Percentiles rank a stretch among this genome's conserved stretches.
phyloP scores from a whole-genome alignment of 441 rosid genomes.

The Arabidopsis lyrata region DNA sequence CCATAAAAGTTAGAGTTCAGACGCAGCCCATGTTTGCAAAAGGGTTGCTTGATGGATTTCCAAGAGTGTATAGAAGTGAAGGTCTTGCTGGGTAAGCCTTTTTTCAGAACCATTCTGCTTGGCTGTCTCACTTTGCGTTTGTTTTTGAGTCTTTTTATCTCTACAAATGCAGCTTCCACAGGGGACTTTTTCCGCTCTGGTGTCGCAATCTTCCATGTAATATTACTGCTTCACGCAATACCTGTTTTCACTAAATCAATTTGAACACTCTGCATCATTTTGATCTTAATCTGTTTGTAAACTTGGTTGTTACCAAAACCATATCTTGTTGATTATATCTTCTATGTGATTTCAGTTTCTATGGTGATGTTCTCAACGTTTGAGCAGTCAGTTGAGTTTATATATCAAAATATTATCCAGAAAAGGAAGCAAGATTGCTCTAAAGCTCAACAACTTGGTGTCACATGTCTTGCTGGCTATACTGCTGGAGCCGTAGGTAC shows the following conservation, averaged over 20 bases:
- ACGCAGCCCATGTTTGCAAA: constrained; percentile 72
- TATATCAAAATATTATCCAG: constrained; percentile 55
- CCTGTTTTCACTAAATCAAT: background rate
- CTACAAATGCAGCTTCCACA: constrained; percentile 58
- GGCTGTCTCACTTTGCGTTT: background rate
- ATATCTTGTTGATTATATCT: constrained; percentile 23
- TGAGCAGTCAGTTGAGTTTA: constrained; percentile 74
- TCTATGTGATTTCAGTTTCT: constrained; percentile 57
- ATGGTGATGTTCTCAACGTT: constrained; percentile 85
- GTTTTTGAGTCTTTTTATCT: constrained; percentile 27
- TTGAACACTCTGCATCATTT: background rate
- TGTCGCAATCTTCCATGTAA: constrained; percentile 70
- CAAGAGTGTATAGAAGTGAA: constrained; percentile 67
- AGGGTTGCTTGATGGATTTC: constrained; percentile 79
- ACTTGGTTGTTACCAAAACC: constrained; percentile 23
- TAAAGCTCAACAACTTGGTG: constrained; percentile 74
- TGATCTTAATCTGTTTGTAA: constrained; percentile 9
- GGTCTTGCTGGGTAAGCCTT: constrained; percentile 65
- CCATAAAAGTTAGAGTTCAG: constrained; percentile 76
- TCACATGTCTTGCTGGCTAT: constrained; percentile 84
- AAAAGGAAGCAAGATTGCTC: constrained; percentile 77
- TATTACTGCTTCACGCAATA: constrained; percentile 15
- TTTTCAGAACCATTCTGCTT: constrained; percentile 13
- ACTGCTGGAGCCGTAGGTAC: constrained; percentile 82
- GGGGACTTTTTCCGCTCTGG: constrained; percentile 65